A percentile compares a stretch with the other conserved stretches of the same genome.
Conservation (phyloP, 257 asterid species). For the Fraxinus pennsylvanica region DNA sequence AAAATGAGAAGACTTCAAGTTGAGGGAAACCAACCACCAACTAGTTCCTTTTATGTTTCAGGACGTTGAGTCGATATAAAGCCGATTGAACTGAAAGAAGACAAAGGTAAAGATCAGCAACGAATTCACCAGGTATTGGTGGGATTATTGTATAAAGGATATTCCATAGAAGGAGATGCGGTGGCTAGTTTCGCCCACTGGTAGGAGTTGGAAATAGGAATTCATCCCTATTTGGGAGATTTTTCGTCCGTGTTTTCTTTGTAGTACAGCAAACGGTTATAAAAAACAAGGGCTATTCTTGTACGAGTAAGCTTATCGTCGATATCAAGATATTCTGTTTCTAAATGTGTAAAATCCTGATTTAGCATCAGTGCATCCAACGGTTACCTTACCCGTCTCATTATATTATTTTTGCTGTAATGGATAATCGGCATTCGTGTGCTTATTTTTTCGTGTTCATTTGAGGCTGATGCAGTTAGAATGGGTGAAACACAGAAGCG, state of each 20-base stretch:
- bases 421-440: not conserved
- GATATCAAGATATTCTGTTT: constrained; percentile 5
- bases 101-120: constrained; percentile 27
- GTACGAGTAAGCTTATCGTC: constrained; percentile 22
- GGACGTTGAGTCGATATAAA: constrained; percentile 52
- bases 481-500: not conserved
- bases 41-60: constrained; percentile 61
- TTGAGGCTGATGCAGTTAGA: not conserved
- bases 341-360: not conserved
- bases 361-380: not conserved
- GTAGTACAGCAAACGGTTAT: constrained; percentile 18
- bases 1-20: constrained; percentile 59
- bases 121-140: constrained; percentile 20
- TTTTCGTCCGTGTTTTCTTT: constrained; percentile 28
- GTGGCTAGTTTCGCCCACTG: constrained; percentile 32
- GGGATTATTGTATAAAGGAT: constrained; percentile 50
- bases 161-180: not conserved
- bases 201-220: constrained; percentile 40
- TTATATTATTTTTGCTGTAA: not conserved
- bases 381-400: not conserved
- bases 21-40: constrained; percentile 52
- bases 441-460: not conserved
- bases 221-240: constrained; percentile 31
- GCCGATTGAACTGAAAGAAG: constrained; percentile 19
- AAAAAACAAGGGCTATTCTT: constrained; percentile 9